Evolutionary conservation across 2,329 filamentous ascomycete species (phyloP), one percentile per base, ranked within the genome.

Genomic region (Hypoxylon rubiginosum): DNA sequence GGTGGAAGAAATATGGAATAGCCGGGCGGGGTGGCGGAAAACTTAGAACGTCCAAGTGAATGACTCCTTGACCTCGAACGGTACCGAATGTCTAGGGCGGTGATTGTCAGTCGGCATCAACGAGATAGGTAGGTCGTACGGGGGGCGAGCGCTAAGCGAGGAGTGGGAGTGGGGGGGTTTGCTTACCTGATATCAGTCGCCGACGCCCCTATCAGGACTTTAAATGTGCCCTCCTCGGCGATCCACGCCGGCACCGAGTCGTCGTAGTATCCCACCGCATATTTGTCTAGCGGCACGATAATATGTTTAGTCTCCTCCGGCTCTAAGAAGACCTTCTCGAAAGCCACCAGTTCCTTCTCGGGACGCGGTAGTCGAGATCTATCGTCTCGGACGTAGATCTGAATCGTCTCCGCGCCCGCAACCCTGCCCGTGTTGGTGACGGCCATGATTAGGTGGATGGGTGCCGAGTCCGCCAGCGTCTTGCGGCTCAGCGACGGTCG

Each of bases 261-360:
- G 67, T 92, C 88, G 69, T 89, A 92, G 77, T 91, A 92, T 8
- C 84, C 84, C 1, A 84, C 83, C 0, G 84, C 83, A 64, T 85
- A 81, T 74, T 83, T 84, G 68, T 86, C 83, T 9, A 86, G 69
- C 15, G 71, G 68, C 3, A 86, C 77, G 9, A 79, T 77, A 34
- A 86, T 75, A 63, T 86, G 83, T 68, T 79, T 83, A 0, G 84
- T 86, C 79, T 86, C 84, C 3, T 87, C 88, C 1, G 84, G 80
- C 48, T 86, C 81, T 2, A 92, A 77, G 53, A 79, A 82, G 0
- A 91, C 84, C 77, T 92, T 92, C 62, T 86, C 85, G 72, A 92
- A 93, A 0, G 88, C 90, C 34, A 89, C 88, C 0, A 93, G 81
- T 77, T 93, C 91, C 78, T 92, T 92, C 70, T 88, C 86, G 0